Evolutionary conservation across 805 yeast genomes (phyloP).

Genomic region (Metschnikowia arizonensis): DNA sequence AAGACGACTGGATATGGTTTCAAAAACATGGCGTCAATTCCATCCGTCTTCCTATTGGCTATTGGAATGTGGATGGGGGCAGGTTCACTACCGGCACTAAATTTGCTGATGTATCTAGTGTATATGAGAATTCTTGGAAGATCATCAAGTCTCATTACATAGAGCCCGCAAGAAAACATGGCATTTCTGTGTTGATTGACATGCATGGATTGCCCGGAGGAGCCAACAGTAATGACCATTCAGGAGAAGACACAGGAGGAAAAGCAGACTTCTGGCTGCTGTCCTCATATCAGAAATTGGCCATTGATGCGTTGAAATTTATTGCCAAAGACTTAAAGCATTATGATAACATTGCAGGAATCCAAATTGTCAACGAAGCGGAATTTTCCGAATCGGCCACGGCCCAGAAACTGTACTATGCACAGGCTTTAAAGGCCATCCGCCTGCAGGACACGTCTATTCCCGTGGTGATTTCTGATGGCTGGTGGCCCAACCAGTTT

Average conservation of each 20-base stretch:
- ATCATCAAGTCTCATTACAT: conserved; percentile 50
- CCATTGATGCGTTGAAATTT: conserved; percentile 51
- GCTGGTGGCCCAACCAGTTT: conserved; percentile 89
- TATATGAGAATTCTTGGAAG: conserved; percentile 74
- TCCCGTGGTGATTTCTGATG: conserved; percentile 84
- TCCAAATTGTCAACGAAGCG: conserved; percentile 85
- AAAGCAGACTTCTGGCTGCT: conserved; percentile 63
- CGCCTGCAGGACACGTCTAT: conserved; percentile 50
- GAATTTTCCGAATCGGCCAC: conserved; percentile 54
- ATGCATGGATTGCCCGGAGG: conserved; percentile 91
- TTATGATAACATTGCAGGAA: conserved; percentile 69
- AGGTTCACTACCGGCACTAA: conserved; percentile 54
- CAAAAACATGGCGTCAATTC: conserved; percentile 65
- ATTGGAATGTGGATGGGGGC: conserved; percentile 79
- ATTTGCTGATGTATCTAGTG: conserved; percentile 49
- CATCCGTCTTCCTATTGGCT: conserved; percentile 85
- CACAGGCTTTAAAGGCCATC: conserved; percentile 58
- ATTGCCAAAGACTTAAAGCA: conserved; percentile 55
- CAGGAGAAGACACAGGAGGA: conserved; percentile 56
- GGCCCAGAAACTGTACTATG: conserved; percentile 57
- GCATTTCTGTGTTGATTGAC: conserved; percentile 77
- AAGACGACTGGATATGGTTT: conserved; percentile 80
- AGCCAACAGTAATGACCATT: conserved; percentile 81
- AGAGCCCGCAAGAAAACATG: conserved; percentile 52
- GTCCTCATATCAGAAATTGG: conserved; percentile 37